Evolutionary conservation across 129 eudicot species (phyloP).

Genomic region (Mikania micrantha): DNA sequence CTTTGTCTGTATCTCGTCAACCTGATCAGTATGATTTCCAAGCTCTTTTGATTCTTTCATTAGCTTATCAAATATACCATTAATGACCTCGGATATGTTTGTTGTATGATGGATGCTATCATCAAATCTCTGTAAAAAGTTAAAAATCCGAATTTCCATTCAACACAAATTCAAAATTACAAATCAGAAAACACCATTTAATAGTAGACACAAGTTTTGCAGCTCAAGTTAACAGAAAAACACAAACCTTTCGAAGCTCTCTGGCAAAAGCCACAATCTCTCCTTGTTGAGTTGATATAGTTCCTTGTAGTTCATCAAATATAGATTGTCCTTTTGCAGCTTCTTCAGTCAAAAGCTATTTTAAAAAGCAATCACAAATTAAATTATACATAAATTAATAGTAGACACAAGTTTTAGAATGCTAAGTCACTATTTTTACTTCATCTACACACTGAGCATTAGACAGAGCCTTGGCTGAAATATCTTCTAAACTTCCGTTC

Average conservation of each 20-base stretch:
- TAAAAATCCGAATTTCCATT: not conserved
- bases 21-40: constrained; percentile 51
- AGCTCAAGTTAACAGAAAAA: not conserved
- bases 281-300: constrained; percentile 74
- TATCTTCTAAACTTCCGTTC: constrained; percentile 81
- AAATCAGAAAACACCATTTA: not conserved
- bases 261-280: constrained; percentile 84
- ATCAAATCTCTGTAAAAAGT: constrained; percentile 56
- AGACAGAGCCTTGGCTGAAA: constrained; percentile 49
- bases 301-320: constrained; percentile 65
- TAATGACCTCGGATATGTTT: constrained; percentile 50
- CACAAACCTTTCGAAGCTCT: constrained; percentile 85
- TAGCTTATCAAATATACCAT: constrained; percentile 58
- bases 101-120: constrained; percentile 46
- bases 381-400: not conserved
- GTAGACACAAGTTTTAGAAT: not conserved
- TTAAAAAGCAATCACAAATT: not conserved
- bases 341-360: constrained; percentile 65
- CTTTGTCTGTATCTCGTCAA: constrained; percentile 50
- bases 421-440: constrained; percentile 3
- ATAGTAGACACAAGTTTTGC: too few species aligned
- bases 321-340: constrained; percentile 53
- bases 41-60: constrained; percentile 57
- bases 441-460: constrained; percentile 46
- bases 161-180: not conserved